A percentile compares a stretch with the other conserved stretches of the same genome.
These are phyloP conservation scores for Lophiotrema nucula DNA, from an alignment of 495 filamentous ascomycete species.

Conservation along the genomic window DNA sequence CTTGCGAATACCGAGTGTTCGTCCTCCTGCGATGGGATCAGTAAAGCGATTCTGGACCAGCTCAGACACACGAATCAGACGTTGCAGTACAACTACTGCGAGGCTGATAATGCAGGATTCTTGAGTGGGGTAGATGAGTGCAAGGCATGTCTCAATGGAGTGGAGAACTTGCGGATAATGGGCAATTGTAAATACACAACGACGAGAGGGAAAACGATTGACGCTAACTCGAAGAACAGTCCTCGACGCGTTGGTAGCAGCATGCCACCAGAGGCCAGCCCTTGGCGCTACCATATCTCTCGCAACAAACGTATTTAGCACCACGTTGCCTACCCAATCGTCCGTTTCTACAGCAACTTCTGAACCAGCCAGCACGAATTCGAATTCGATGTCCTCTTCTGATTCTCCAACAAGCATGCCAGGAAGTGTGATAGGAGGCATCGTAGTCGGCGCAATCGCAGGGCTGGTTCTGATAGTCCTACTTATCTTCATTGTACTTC, in stretches of 20 bases:
- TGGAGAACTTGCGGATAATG: background rate
- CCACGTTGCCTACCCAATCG: background rate
- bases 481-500: too few relatives aligned
- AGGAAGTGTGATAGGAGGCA: background rate
- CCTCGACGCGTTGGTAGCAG: background rate
- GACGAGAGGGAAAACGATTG: background rate
- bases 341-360: background rate
- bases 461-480: background rate
- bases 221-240: background rate
- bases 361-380: background rate
- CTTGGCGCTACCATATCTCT: background rate
- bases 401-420: background rate
- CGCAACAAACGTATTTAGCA: background rate
- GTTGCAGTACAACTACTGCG: slow-evolving; percentile 9
- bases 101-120: background rate
- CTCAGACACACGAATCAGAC: slow-evolving; percentile 1
- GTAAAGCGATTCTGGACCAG: background rate
- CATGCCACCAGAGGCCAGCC: background rate
- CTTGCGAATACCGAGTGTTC: background rate
- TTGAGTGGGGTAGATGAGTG: background rate
- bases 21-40: background rate
- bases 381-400: background rate
- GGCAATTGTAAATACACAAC: background rate
- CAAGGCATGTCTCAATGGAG: background rate
- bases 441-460: background rate